These are phyloP conservation scores for Cladorrhinum samala DNA, from an alignment of 495 filamentous ascomycete genomes.

Conservation along the genomic window DNA sequence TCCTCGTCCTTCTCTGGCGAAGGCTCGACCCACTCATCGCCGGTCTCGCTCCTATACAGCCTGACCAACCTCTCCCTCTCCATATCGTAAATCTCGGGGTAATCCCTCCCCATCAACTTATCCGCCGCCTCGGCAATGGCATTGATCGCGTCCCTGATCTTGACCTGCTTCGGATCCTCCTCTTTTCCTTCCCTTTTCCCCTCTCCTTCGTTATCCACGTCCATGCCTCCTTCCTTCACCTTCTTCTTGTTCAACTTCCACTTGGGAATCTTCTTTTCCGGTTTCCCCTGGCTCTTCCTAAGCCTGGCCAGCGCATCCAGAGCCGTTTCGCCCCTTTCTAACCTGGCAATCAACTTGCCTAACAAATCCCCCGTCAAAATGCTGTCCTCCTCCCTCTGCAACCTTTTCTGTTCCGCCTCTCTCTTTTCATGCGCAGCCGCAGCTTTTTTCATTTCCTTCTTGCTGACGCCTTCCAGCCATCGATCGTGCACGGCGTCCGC, in stretches of 20 bases:
- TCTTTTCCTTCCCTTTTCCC: too few species aligned
- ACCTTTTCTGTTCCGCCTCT: slow-evolving; percentile 65
- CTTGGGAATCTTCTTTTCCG: slow-evolving; percentile 53
- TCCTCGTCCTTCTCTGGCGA: slow-evolving; percentile 16
- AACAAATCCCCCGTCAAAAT: slow-evolving; percentile 70
- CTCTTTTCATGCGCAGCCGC: slow-evolving; percentile 82
- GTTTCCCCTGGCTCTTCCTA: slow-evolving; percentile 61
- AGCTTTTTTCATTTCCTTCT: slow-evolving; percentile 85
- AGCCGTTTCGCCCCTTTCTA: slow-evolving; percentile 81
- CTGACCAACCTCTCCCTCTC: slow-evolving; percentile 79
- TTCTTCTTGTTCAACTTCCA: slow-evolving; percentile 54
- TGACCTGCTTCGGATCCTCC: slow-evolving; percentile 64
- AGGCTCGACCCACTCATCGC: slow-evolving; percentile 79
- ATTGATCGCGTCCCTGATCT: slow-evolving; percentile 66
- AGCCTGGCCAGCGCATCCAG: slow-evolving; percentile 82
- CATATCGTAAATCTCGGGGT: slow-evolving; percentile 81
- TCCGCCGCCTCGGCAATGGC: slow-evolving; percentile 84
- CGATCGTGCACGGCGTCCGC: slow-evolving; percentile 85
- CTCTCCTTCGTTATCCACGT: slow-evolving; percentile 48
- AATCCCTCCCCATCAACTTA: slow-evolving; percentile 70
- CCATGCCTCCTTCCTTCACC: slow-evolving; percentile 47
- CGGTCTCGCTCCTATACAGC: slow-evolving; percentile 80
- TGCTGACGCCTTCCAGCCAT: slow-evolving; percentile 88
- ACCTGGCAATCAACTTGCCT: slow-evolving; percentile 57
- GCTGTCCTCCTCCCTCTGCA: slow-evolving; percentile 64